Evolutionary conservation across 192 early-diverging fungal genomes (phyloP).

Genomic region (Diversispora epigaea): DNA sequence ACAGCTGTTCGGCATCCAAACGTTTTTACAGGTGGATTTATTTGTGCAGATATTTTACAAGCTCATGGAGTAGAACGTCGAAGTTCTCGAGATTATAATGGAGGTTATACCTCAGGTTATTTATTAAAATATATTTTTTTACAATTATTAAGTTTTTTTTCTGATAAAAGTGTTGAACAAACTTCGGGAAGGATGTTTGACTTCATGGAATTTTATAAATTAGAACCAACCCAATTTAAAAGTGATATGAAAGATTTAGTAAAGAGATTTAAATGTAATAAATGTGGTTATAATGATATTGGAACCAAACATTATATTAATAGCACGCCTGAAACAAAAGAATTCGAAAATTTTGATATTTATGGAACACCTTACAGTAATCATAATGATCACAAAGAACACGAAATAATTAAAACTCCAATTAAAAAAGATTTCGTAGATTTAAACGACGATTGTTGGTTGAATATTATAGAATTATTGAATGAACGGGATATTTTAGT

Average conservation of each 20-base stretch:
- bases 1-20: neutral
- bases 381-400: too few relatives aligned
- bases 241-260: neutral
- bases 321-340: neutral
- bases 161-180: constrained; percentile 7
- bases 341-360: neutral
- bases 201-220: neutral
- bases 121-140: constrained; percentile 22
- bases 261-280: neutral
- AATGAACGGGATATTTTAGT: constrained; percentile 11
- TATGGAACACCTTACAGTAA: neutral
- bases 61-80: neutral
- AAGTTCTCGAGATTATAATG: neutral
- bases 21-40: neutral
- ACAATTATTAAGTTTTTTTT: constrained; percentile 21
- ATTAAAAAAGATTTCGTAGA: too few relatives aligned
- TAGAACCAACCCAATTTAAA: neutral
- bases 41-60: constrained; percentile 14
- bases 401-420: too few relatives aligned
- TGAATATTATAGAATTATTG: constrained; percentile 12
- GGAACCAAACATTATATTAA: neutral
- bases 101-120: constrained; percentile 19
- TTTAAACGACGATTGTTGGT: constrained; percentile 12
- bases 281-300: neutral
- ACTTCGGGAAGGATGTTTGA: neutral